These are phyloP conservation scores for Beauveria pseudobassiana DNA, from an alignment of 2,329 filamentous ascomycete genomes.

Conservation along the genomic window DNA sequence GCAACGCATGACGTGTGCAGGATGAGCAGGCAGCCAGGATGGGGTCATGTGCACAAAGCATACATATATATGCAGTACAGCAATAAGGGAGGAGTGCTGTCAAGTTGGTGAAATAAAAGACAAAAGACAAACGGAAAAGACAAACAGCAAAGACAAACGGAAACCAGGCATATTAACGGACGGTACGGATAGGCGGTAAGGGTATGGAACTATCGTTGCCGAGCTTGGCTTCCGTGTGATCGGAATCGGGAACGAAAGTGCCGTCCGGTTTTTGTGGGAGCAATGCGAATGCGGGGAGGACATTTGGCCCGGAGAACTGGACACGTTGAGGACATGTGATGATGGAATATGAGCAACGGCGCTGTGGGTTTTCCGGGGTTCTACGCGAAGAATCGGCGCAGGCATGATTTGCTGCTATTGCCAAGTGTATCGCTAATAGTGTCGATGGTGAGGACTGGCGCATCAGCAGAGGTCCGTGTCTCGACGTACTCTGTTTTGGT, in stretches of 20 bases:
- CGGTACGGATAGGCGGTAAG: background rate
- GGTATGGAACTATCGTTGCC: background rate
- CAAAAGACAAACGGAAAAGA: background rate
- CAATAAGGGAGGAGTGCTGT: background rate
- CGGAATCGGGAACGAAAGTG: constrained; percentile 4
- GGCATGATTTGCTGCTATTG: too few relatives aligned
- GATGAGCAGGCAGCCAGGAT: background rate
- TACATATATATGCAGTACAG: background rate
- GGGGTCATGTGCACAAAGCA: background rate
- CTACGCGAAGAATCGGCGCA: too few relatives aligned
- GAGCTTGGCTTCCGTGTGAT: constrained; percentile 8
- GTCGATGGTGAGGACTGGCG: background rate
- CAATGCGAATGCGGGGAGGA: background rate
- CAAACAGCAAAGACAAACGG: background rate
- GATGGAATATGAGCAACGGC: background rate
- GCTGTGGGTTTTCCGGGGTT: too few relatives aligned
- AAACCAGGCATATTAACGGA: background rate
- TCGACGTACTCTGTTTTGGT: background rate
- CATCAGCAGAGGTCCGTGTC: background rate
- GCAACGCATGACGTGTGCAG: background rate
- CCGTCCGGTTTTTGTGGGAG: background rate
- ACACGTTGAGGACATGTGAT: background rate
- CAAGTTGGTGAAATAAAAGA: background rate
- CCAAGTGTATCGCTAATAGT: background rate
- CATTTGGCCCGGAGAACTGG: background rate